Evolutionary conservation across 176 grass and related monocot genomes (phyloP).

Genomic region (Rhynchospora breviuscula): DNA sequence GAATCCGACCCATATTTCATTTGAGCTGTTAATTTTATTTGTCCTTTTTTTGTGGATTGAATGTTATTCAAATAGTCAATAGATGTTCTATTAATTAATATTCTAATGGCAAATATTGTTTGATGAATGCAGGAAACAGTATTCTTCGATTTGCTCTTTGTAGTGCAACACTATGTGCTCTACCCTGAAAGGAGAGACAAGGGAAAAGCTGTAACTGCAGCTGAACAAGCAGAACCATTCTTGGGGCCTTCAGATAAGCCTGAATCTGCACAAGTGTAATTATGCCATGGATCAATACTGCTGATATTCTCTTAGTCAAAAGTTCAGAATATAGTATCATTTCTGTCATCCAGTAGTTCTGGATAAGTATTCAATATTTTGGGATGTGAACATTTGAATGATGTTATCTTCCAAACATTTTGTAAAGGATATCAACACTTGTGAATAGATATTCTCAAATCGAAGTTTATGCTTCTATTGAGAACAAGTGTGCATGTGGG

Average conservation of each 20-base stretch:
- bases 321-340: not conserved
- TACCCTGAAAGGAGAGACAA: constrained; percentile 60
- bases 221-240: constrained; percentile 60
- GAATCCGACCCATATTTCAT: not conserved
- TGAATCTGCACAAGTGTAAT: constrained; percentile 64
- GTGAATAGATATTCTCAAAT: not conserved
- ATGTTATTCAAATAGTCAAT: not conserved
- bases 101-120: not conserved
- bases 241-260: constrained; percentile 63
- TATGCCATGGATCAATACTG: not conserved
- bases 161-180: constrained; percentile 85
- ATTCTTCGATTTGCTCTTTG: constrained; percentile 84
- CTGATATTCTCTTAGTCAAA: not conserved
- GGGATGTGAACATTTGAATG: not conserved
- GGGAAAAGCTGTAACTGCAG: constrained; percentile 40
- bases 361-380: constrained; percentile 1
- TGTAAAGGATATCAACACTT: not conserved
- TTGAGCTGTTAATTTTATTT: not conserved
- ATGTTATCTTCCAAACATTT: not conserved
- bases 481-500: not conserved
- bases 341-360: not conserved
- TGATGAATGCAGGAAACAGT: constrained; percentile 55
- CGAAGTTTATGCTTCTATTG: not conserved
- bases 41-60: not conserved
- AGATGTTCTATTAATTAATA: not conserved